Percentiles rank a stretch among this genome's conserved stretches.
Evolutionary conservation across 345 rosid genomes (phyloP).

Genomic region (Bretschneidera sinensis): DNA sequence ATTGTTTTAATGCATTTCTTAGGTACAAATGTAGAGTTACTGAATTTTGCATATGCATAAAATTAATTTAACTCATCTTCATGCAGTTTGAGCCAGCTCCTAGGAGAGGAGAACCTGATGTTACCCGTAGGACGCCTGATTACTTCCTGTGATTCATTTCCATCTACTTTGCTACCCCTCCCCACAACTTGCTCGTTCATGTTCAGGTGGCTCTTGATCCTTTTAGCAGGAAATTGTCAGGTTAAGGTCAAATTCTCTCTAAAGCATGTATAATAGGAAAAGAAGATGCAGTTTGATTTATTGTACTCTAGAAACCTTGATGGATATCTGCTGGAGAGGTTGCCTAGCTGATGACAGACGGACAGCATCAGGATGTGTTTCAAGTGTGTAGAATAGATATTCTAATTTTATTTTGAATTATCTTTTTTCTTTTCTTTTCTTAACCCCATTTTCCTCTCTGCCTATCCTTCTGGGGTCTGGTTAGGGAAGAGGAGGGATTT

Average conservation of each 20-base stretch:
- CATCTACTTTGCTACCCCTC: slow-evolving; percentile 2
- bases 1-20: too few relatives aligned
- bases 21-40: background rate
- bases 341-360: slow-evolving; percentile 16
- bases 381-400: slow-evolving; percentile 24
- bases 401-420: slow-evolving; percentile 4
- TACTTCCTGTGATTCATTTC: slow-evolving; percentile 58
- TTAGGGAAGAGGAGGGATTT: slow-evolving; percentile 7
- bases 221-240: slow-evolving; percentile 1
- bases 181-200: background rate
- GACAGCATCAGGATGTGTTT: slow-evolving; percentile 8
- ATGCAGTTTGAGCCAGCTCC: slow-evolving; percentile 98
- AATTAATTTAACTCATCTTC: slow-evolving; percentile 10
- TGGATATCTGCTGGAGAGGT: slow-evolving; percentile 3
- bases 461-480: background rate
- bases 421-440: background rate
- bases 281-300: slow-evolving; percentile 8
- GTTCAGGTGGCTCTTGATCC: slow-evolving; percentile 12
- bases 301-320: slow-evolving; percentile 10
- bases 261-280: slow-evolving; percentile 20
- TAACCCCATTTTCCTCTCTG: background rate
- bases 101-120: slow-evolving; percentile 98
- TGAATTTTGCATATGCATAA: background rate
- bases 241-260: slow-evolving; percentile 6
- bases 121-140: slow-evolving; percentile 94